Percentiles rank a stretch among this genome's conserved stretches.
These are phyloP conservation scores for Epichloe coenophiala DNA, from an alignment of 2,329 filamentous ascomycete species.

Conservation along the genomic window DNA sequence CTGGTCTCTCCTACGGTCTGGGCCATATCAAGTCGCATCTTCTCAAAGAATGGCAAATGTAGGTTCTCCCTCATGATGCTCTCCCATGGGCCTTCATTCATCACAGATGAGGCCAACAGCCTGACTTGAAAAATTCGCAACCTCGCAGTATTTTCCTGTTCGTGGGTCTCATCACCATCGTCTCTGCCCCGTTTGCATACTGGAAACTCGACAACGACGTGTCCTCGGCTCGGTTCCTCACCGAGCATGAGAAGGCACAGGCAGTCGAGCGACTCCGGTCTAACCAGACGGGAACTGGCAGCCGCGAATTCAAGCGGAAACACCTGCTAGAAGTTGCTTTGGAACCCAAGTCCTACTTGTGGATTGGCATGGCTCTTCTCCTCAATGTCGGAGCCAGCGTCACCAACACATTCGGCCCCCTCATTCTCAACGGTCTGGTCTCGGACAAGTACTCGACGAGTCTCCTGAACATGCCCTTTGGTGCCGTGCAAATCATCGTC, in stretches of 20 bases:
- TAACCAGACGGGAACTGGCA: constrained; percentile 65
- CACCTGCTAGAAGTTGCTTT: constrained; percentile 42
- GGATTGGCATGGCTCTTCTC: constrained; percentile 44
- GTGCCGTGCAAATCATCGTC: constrained; percentile 43
- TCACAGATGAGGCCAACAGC: too few relatives aligned
- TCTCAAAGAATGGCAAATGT: constrained; percentile 14
- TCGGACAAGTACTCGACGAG: constrained; percentile 44
- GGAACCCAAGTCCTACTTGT: constrained; percentile 43
- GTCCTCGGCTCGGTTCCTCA: constrained; percentile 41
- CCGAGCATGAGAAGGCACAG: constrained; percentile 50
- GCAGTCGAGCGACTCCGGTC: constrained; percentile 58
- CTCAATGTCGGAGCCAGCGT: constrained; percentile 51
- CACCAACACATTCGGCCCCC: constrained; percentile 50
- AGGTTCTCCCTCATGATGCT: not conserved
- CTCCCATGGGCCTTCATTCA: not conserved
- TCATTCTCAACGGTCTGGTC: constrained; percentile 47
- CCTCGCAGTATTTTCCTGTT: constrained; percentile 37
- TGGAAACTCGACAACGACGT: constrained; percentile 48
- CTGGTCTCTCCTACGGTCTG: constrained; percentile 41
- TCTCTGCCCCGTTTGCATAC: constrained; percentile 44
- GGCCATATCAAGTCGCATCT: constrained; percentile 31
- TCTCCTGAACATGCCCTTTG: constrained; percentile 55
- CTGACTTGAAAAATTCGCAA: not conserved
- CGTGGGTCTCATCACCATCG: constrained; percentile 45
- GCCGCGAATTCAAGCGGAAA: constrained; percentile 52